Conservation (phyloP, 805 yeast species). For the Debaryomyces tyrocola region DNA sequence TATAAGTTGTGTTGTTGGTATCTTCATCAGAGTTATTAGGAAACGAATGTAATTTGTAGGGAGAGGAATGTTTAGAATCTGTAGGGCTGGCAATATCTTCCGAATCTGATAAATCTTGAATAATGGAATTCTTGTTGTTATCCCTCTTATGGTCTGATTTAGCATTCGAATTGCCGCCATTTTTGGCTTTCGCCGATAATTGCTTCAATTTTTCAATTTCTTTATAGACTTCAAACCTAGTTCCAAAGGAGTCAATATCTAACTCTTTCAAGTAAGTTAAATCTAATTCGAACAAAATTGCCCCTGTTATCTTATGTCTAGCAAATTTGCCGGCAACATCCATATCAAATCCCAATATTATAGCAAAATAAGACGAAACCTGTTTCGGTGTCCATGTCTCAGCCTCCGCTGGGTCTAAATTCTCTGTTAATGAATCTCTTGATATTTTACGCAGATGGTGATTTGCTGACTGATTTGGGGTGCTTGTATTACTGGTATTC, state of each 20-base stretch:
- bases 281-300: conserved; percentile 81
- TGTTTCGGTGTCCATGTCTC: conserved; percentile 81
- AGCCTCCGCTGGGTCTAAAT: conserved; percentile 50
- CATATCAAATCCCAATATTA: conserved; percentile 68
- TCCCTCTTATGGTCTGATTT: neutral
- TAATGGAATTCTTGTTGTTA: neutral
- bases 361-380: conserved; percentile 73
- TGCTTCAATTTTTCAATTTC: conserved; percentile 72
- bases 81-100: conserved; percentile 11
- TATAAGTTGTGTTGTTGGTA: conserved; percentile 1
- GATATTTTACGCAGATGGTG: conserved; percentile 10
- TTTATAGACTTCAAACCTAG: conserved; percentile 87
- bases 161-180: conserved; percentile 29
- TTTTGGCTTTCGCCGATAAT: conserved; percentile 17
- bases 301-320: conserved; percentile 86
- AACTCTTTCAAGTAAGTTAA: conserved; percentile 84
- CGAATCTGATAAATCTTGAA: neutral
- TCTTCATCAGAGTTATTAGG: conserved; percentile 22
- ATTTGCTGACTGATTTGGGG: too few species aligned
- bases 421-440: conserved; percentile 18
- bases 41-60: conserved; percentile 6
- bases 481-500: neutral
- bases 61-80: conserved; percentile 8
- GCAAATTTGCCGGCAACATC: conserved; percentile 77
- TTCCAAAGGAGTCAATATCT: conserved; percentile 91